These are phyloP conservation scores for Solanum sitiens DNA, from an alignment of 257 asterid genomes.

Conservation along the genomic window DNA sequence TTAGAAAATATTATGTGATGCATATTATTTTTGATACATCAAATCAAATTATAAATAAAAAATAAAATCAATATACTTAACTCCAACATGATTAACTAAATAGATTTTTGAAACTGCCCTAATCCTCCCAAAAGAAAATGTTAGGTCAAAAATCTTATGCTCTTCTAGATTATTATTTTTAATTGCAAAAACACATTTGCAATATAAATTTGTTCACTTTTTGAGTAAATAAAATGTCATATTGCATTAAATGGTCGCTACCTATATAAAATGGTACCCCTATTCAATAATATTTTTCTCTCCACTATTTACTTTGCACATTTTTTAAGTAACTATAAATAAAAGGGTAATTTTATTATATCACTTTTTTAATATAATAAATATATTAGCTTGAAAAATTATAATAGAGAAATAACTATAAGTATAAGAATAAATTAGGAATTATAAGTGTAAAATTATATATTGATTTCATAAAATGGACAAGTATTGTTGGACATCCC, in stretches of 20 bases:
- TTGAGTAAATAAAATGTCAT: not conserved
- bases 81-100: not conserved
- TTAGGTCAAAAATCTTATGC: not conserved
- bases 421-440: not conserved
- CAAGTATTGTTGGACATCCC: not conserved
- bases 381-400: no score
- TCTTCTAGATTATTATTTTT: not conserved
- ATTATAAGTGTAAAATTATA: no score
- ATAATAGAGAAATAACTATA: no score
- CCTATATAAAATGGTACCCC: not conserved
- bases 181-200: not conserved
- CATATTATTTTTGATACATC: no score
- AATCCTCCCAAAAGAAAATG: not conserved
- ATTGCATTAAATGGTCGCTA: not conserved
- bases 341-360: no score
- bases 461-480: no score
- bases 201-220: not conserved
- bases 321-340: no score
- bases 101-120: not conserved
- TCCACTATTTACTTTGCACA: fast-evolving
- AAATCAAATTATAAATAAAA: not conserved
- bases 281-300: fast-evolving
- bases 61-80: no score
- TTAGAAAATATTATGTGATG: no score
- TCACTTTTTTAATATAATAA: not conserved